These are phyloP conservation scores for Elaeagnus macrophylla DNA, from an alignment of 306 rosid species.

Conservation along the genomic window DNA sequence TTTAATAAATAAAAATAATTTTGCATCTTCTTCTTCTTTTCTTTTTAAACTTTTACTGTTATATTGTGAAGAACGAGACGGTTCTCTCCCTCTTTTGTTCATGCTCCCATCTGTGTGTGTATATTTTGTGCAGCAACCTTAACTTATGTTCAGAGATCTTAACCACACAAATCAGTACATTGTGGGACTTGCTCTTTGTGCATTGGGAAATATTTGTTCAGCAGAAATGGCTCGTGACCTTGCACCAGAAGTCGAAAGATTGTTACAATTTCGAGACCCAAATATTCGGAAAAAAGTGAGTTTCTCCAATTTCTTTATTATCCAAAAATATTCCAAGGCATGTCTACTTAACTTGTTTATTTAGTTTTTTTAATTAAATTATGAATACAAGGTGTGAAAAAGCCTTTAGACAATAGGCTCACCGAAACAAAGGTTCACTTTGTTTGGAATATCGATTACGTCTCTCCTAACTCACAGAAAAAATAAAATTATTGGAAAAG, in stretches of 20 bases:
- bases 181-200: constrained; percentile 99
- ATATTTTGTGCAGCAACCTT: constrained; percentile 39
- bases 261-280: constrained; percentile 90
- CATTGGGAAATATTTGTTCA: constrained; percentile 95
- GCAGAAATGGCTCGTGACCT: constrained; percentile 99
- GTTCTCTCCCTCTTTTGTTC: constrained; percentile 1
- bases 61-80: constrained; percentile 15
- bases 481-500: too few species aligned
- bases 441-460: too few species aligned
- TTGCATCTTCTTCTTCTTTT: not conserved
- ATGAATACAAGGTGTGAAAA: not conserved
- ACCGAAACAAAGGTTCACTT: too few species aligned
- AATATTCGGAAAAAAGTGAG: constrained; percentile 88
- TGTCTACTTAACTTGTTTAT: not conserved
- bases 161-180: constrained; percentile 93
- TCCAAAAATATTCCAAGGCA: not conserved
- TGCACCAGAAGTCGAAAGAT: constrained; percentile 90
- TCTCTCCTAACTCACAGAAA: too few species aligned
- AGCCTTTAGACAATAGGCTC: not conserved
- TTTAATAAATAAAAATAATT: not conserved
- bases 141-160: constrained; percentile 76
- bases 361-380: too few species aligned
- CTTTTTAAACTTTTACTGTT: constrained; percentile 4
- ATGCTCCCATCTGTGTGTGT: too few species aligned
- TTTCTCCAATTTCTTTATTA: constrained; percentile 3